Evolutionary conservation across 192 early-diverging fungal species (phyloP).

Genomic region (Rhizophagus prolifer): DNA sequence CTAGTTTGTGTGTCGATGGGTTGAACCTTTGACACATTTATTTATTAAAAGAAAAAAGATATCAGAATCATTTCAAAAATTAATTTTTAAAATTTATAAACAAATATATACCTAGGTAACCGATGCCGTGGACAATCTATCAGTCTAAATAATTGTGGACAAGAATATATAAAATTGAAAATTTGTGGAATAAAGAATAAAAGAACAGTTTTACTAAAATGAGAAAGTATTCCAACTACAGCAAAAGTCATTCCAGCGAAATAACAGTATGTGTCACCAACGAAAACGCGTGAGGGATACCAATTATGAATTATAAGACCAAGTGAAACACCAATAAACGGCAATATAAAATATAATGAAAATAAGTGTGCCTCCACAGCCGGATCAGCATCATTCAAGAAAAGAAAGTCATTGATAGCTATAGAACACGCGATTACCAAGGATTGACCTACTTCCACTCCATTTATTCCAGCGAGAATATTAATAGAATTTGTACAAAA

Average conservation of each 20-base stretch:
- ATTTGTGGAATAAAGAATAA: constrained; percentile 95
- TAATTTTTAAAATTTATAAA: constrained; percentile 28
- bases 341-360: constrained; percentile 88
- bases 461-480: constrained; percentile 97
- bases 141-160: constrained; percentile 92
- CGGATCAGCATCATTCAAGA: constrained; percentile 56
- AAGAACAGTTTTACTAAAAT: constrained; percentile 91
- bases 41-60: constrained; percentile 23
- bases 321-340: constrained; percentile 84
- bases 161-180: constrained; percentile 96
- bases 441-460: constrained; percentile 92
- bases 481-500: constrained; percentile 99
- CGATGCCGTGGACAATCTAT: constrained; percentile 95
- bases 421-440: constrained; percentile 89
- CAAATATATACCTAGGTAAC: constrained; percentile 68
- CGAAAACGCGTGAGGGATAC: constrained; percentile 90
- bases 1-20: constrained; percentile 21
- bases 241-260: constrained; percentile 99
- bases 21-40: constrained; percentile 19
- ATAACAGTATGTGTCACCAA: constrained; percentile 96
- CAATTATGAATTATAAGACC: constrained; percentile 89
- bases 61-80: constrained; percentile 31
- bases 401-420: constrained; percentile 67
- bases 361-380: constrained; percentile 82
- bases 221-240: constrained; percentile 91